Conservation (phyloP, 495 filamentous ascomycete genomes). For the Aspergillus haitiensis region DNA sequence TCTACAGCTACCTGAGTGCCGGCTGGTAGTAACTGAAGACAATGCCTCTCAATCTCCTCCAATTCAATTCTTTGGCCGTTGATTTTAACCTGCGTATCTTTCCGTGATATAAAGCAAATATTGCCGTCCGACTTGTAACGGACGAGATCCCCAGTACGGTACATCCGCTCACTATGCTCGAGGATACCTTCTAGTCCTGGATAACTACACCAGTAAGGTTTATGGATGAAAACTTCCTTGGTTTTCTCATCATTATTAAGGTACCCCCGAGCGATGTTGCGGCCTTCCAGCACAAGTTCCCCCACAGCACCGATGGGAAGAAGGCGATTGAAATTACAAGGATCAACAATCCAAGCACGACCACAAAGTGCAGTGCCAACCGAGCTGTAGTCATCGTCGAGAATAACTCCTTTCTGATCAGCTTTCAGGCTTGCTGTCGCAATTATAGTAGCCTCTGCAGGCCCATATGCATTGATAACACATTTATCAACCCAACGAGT, state of each 20-base stretch:
- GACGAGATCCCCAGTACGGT: constrained; percentile 54
- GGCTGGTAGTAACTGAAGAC: constrained; percentile 31
- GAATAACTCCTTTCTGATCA: constrained; percentile 43
- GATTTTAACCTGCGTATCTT: constrained; percentile 66
- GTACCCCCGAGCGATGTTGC: constrained; percentile 59
- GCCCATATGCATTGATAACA: constrained; percentile 57
- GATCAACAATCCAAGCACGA: constrained; percentile 60
- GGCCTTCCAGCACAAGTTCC: constrained; percentile 66
- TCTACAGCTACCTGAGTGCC: constrained; percentile 45
- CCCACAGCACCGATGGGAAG: constrained; percentile 61
- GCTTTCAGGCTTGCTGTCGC: constrained; percentile 43
- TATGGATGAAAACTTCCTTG: constrained; percentile 54
- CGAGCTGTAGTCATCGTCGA: constrained; percentile 37
- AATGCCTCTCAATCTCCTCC: constrained; percentile 64
- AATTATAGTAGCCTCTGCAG: constrained; percentile 53
- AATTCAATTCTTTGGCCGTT: constrained; percentile 66
- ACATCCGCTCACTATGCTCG: constrained; percentile 37
- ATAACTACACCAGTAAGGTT: constrained; percentile 49
- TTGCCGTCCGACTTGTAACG: constrained; percentile 55
- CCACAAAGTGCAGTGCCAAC: constrained; percentile 45
- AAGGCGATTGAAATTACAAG: constrained; percentile 54
- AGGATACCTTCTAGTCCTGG: constrained; percentile 29
- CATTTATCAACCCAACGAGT: constrained; percentile 43
- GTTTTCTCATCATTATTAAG: constrained; percentile 57
- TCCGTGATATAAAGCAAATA: constrained; percentile 55